Conservation (phyloP, 139 green algal genomes). For the Marvania coccoides region DNA sequence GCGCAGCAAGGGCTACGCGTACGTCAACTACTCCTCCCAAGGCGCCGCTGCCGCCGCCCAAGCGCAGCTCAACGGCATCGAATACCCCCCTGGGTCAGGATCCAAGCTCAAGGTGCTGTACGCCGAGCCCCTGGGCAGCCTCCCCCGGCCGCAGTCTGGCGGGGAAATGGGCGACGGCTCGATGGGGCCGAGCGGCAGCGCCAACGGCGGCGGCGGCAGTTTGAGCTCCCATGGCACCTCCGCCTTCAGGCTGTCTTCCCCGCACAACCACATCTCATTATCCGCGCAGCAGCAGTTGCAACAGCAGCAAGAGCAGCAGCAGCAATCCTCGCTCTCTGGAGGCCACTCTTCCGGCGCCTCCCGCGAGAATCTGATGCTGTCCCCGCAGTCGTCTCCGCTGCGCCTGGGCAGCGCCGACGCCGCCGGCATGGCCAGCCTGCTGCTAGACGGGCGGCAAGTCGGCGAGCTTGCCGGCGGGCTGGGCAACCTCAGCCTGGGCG, state of each 20-base stretch:
- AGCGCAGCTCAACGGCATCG: constrained; percentile 69
- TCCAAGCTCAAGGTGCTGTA: constrained; percentile 74
- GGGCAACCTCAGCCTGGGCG: background rate
- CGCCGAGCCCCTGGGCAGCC: constrained; percentile 33
- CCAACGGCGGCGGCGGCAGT: constrained; percentile 17
- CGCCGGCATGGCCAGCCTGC: background rate
- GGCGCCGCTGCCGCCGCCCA: constrained; percentile 60
- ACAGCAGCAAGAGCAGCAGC: background rate
- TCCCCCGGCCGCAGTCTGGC: background rate
- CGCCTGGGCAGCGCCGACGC: background rate
- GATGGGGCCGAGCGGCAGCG: background rate
- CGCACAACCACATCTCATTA: background rate
- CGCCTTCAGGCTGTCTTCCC: background rate
- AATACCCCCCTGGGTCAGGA: constrained; percentile 69
- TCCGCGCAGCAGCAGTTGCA: background rate
- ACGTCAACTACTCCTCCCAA: constrained; percentile 77
- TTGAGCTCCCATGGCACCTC: background rate
- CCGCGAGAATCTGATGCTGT: background rate
- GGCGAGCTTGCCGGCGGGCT: background rate
- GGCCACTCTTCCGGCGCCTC: background rate
- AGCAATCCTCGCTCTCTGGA: no score
- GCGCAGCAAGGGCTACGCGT: constrained; percentile 70
- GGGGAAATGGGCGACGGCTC: background rate
- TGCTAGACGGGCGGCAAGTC: background rate
- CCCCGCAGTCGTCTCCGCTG: constrained; percentile 2